Percentiles rank a stretch among this genome's conserved stretches.
phyloP scores from a whole-genome alignment of 78 protist genomes.

The Acrasis kona region DNA sequence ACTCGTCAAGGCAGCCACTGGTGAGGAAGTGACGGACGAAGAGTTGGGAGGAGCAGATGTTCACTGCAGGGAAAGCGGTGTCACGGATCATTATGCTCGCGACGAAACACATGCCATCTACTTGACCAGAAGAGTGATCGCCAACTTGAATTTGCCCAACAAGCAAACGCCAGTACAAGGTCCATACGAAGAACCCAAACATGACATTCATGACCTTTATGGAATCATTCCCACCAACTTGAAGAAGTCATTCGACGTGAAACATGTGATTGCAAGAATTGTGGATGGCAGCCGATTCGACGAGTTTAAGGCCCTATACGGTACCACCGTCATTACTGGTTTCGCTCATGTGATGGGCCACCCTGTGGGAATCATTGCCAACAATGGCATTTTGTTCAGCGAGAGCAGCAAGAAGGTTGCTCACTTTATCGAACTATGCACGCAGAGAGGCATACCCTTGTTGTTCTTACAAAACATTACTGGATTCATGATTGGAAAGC shows the following conservation, averaged over 20 bases:
- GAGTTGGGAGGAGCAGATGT: constrained; percentile 94
- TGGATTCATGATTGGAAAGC: constrained; percentile 94
- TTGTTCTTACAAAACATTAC: constrained; percentile 93
- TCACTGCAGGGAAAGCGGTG: constrained; percentile 87
- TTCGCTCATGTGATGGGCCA: constrained; percentile 79
- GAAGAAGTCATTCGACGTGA: constrained; percentile 55
- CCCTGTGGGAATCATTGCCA: constrained; percentile 94
- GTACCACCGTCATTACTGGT: constrained; percentile 80
- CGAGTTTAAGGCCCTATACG: constrained; percentile 89
- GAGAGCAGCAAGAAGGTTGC: constrained; percentile 76
- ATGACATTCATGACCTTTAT: constrained; percentile 42
- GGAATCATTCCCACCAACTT: constrained; percentile 59
- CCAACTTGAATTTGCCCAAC: constrained; percentile 55
- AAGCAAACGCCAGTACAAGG: background rate
- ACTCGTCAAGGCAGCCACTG: constrained; percentile 92
- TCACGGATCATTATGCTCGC: constrained; percentile 86
- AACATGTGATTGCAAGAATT: constrained; percentile 75
- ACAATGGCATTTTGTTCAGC: constrained; percentile 82
- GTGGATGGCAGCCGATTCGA: constrained; percentile 83
- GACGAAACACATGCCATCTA: constrained; percentile 82
- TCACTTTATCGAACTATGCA: constrained; percentile 88
- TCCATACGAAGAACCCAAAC: constrained; percentile 53
- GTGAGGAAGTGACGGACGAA: constrained; percentile 80
- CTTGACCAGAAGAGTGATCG: constrained; percentile 64
- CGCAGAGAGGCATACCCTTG: constrained; percentile 85